These are phyloP conservation scores for Tanacetum coccineum DNA, from an alignment of 129 eudicot species.

Conservation along the genomic window DNA sequence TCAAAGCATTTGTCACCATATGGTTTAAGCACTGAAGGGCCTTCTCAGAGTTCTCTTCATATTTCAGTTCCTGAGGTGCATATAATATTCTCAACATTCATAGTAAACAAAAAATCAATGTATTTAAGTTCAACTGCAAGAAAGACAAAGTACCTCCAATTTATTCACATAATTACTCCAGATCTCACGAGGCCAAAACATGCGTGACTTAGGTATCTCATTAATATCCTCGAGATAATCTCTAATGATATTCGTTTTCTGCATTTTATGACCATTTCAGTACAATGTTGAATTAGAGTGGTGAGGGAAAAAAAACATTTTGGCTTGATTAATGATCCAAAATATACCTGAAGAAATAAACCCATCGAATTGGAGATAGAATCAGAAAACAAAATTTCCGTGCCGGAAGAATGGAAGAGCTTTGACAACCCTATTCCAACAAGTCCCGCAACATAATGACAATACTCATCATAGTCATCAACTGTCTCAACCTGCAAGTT, in stretches of 20 bases:
- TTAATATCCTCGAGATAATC: constrained; percentile 97
- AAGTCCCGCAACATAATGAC: constrained; percentile 98
- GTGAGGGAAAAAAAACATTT: not conserved
- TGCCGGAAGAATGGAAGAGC: constrained; percentile 94
- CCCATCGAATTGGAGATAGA: constrained; percentile 97
- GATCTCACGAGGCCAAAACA: constrained; percentile 99
- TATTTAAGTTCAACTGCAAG: not conserved
- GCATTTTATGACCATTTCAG: constrained; percentile 24
- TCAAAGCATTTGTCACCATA: constrained; percentile 87
- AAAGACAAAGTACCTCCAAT: constrained; percentile 62
- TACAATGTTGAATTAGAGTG: constrained; percentile 9
- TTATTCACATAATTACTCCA: constrained; percentile 97
- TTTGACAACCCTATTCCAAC: constrained; percentile 97
- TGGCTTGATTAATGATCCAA: constrained; percentile 7
- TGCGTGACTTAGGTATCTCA: constrained; percentile 96
- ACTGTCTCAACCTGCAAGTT: constrained; percentile 74
- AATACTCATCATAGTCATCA: constrained; percentile 94
- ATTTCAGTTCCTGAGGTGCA: constrained; percentile 66
- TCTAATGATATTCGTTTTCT: constrained; percentile 95
- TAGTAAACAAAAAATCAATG: not conserved
- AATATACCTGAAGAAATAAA: constrained; percentile 87
- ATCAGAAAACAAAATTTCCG: constrained; percentile 72
- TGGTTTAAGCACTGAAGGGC: constrained; percentile 92
- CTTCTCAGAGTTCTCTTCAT: constrained; percentile 79
- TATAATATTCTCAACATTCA: not conserved